Conservation (phyloP, 192 early-diverging fungal genomes). For the Backusella psychrophila region DNA sequence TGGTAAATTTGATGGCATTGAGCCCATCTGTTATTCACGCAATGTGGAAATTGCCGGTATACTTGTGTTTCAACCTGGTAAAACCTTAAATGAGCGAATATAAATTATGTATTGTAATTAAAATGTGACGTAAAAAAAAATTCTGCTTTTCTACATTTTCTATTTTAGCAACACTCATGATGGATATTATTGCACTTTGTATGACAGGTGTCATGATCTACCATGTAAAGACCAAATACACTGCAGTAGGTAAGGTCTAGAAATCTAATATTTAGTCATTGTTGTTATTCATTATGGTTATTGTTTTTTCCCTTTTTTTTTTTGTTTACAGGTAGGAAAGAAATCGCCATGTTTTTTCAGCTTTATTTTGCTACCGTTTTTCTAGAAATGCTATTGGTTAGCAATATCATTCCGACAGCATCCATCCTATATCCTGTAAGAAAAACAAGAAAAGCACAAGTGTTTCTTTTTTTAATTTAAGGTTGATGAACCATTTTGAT, state of each 20-base stretch:
- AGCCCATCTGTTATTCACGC: constrained; percentile 90
- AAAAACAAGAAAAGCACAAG: neutral
- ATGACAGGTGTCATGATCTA: constrained; percentile 98
- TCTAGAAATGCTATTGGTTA: constrained; percentile 85
- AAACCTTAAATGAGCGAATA: neutral
- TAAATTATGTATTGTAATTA: neutral
- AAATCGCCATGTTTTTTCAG: constrained; percentile 98
- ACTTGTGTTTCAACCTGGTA: constrained; percentile 91
- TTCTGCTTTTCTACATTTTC: neutral
- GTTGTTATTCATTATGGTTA: neutral
- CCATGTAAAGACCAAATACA: constrained; percentile 95
- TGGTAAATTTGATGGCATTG: constrained; percentile 66
- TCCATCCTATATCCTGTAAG: constrained; percentile 62
- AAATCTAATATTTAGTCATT: neutral
- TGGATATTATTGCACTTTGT: constrained; percentile 82
- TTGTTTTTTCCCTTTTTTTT: constrained; percentile 1
- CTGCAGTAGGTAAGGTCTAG: constrained; percentile 80
- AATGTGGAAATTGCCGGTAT: constrained; percentile 84
- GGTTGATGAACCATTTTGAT: neutral
- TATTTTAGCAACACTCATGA: constrained; percentile 81
- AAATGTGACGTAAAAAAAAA: constrained; percentile 1
- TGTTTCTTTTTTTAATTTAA: neutral
- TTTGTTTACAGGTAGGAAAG: constrained; percentile 74
- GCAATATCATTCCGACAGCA: constrained; percentile 88
- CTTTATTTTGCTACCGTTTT: constrained; percentile 82